phyloP scores from a whole-genome alignment of 768 basidiomycete species.

The Ramaria sp. region DNA sequence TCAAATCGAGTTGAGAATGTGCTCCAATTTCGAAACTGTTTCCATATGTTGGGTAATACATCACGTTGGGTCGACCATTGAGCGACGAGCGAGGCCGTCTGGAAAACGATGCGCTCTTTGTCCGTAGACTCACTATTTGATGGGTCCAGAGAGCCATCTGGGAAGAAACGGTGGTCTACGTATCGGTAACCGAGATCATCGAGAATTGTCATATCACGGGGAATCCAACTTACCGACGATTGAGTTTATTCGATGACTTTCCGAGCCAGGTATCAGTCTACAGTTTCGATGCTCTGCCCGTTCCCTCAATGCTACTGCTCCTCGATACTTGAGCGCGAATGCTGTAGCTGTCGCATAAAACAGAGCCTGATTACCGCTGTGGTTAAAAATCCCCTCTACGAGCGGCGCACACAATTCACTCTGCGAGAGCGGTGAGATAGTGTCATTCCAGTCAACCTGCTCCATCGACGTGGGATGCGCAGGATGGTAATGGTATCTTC shows the following conservation, averaged over 20 bases:
- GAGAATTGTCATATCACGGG: not conserved
- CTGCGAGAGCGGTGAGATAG: conserved; percentile 18
- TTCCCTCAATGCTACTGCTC: not conserved
- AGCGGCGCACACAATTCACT: conserved; percentile 13
- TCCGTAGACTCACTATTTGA: not conserved
- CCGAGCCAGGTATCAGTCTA: not conserved
- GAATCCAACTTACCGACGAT: too few species aligned
- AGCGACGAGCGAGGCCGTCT: not conserved
- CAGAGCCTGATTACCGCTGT: not conserved
- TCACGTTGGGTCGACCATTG: not conserved
- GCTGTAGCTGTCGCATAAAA: not conserved
- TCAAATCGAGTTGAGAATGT: not conserved
- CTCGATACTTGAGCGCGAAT: not conserved
- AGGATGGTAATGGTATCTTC: conserved; percentile 33
- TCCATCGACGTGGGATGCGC: conserved; percentile 29
- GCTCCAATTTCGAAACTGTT: not conserved
- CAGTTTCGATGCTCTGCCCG: not conserved
- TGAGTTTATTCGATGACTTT: too few species aligned
- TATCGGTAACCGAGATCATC: not conserved
- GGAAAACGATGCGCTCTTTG: not conserved
- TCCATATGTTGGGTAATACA: not conserved
- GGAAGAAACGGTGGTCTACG: not conserved
- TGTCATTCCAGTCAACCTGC: conserved; percentile 23
- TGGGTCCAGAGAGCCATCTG: not conserved
- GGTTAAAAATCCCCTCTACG: not conserved